phyloP scores from a whole-genome alignment of 2,329 filamentous ascomycete genomes.

The Aspergillus nomiae region DNA sequence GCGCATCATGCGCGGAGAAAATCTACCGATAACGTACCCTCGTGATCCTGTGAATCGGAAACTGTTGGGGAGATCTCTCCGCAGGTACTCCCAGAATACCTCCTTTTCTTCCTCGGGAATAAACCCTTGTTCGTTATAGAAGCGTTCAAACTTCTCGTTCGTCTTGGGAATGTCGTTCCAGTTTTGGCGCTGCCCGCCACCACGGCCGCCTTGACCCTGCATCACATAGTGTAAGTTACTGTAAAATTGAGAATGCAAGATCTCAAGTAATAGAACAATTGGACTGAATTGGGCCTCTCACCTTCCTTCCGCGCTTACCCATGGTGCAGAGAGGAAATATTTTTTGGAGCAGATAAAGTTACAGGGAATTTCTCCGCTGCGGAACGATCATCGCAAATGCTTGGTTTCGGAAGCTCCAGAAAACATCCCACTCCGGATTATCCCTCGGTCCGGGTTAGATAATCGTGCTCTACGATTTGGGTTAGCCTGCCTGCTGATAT shows the following conservation, averaged over 20 bases:
- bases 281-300: conserved; percentile 10
- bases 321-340: conserved; percentile 19
- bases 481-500: not conserved
- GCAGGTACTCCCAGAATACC: conserved; percentile 81
- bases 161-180: conserved; percentile 70
- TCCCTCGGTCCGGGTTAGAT: conserved; percentile 9
- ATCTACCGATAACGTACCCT: conserved; percentile 57
- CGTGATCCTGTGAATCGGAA: conserved; percentile 97
- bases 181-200: conserved; percentile 42
- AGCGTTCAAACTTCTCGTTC: conserved; percentile 83
- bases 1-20: conserved; percentile 8
- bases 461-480: not conserved
- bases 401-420: conserved; percentile 3
- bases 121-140: conserved; percentile 78
- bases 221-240: not conserved
- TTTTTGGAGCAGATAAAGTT: not conserved
- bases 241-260: not conserved
- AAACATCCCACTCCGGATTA: conserved; percentile 13
- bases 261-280: not conserved
- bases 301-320: conserved; percentile 37
- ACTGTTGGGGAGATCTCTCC: conserved; percentile 88
- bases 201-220: conserved; percentile 45
- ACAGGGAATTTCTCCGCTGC: conserved; percentile 8
- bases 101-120: conserved; percentile 76
- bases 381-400: conserved; percentile 3